Conservation (phyloP, 2,329 filamentous ascomycete species). For the Sporothrix humicola region DNA sequence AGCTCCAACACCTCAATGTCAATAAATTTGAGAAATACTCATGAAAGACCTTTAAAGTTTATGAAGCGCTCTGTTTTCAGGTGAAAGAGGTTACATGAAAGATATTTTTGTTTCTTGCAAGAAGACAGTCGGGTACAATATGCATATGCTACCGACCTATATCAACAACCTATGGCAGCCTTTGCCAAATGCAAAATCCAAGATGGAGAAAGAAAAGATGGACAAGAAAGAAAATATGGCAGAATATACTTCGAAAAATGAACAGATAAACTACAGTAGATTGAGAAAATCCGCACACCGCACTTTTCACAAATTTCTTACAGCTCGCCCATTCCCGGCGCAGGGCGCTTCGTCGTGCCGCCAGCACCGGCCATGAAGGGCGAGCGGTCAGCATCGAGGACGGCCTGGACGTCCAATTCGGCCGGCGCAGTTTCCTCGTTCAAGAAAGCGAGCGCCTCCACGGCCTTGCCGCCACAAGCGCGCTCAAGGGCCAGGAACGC, state of each 20-base stretch:
- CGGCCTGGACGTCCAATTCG: conserved; percentile 36
- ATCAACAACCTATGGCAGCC: neutral
- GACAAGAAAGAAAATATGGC: neutral
- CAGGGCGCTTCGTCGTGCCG: neutral
- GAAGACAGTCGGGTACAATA: neutral
- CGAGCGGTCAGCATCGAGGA: conserved; percentile 35
- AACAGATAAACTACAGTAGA: neutral
- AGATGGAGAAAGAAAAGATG: neutral
- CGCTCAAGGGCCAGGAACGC: conserved; percentile 81
- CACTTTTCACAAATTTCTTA: neutral
- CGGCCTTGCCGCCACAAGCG: conserved; percentile 74
- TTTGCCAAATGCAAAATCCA: conserved; percentile 1
- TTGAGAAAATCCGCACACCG: neutral
- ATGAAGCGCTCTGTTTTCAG: too few species aligned
- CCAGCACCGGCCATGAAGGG: conserved; percentile 27
- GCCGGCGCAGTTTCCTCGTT: conserved; percentile 45
- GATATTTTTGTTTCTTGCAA: too few species aligned
- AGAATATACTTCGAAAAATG: neutral
- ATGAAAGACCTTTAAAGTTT: too few species aligned
- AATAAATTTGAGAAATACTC: too few species aligned
- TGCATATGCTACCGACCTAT: neutral
- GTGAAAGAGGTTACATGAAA: too few species aligned
- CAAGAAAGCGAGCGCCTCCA: conserved; percentile 60
- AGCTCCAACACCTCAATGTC: too few species aligned
- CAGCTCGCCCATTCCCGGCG: conserved; percentile 33